Evolutionary conservation across 768 basidiomycete species (phyloP), one percentile per base, ranked within the genome.

Genomic region (Sporobolomyces pararoseus): DNA sequence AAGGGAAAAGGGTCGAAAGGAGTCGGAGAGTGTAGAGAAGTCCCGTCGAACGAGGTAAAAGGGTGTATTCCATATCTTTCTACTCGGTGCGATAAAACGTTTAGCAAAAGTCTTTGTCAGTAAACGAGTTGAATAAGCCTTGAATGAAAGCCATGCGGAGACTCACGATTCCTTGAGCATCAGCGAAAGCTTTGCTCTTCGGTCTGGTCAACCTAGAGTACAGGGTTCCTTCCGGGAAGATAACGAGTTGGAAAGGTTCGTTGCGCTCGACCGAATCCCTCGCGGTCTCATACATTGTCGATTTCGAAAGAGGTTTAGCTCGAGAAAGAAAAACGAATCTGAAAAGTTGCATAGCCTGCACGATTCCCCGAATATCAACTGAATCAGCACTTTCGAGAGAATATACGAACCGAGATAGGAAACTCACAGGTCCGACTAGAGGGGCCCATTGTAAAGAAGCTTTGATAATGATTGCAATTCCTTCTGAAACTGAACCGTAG

Each of bases 151-250:
- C 21, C 34, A 35, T 31, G 16, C 13, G 3, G 34, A 63, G 9
- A 84, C 93, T 81, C 77, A 95, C 93, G 66, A 95, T 86, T 9
- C 89, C 90, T 76, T 87, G 85, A 81, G 90, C 92, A 66, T 91
- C 87, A 7, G 94, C 92, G 77, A 87, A 98, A 76, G 87, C 88
- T 80, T 85, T 86, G 79, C 89, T 93, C 73, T 88, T 83, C 0
- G 91, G 91, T 54, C 91, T 80, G 6, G 94, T 98, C 70, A 92
- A 83, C 71, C 85, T 84, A 79, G 90, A 92, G 19, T 94, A 88
- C 32, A 98, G 87, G 6, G 95, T 97, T 35, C 96, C 96, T 79
- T 99, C 96, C 0, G 96, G 96, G 78, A 94, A 98, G 53, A 97
- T 83, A 64, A 97, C 82, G 75, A 95, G 86, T 70, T 88, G 87